Conservation (phyloP, 768 basidiomycete genomes). For the Cystofilobasidium bisporidii region DNA sequence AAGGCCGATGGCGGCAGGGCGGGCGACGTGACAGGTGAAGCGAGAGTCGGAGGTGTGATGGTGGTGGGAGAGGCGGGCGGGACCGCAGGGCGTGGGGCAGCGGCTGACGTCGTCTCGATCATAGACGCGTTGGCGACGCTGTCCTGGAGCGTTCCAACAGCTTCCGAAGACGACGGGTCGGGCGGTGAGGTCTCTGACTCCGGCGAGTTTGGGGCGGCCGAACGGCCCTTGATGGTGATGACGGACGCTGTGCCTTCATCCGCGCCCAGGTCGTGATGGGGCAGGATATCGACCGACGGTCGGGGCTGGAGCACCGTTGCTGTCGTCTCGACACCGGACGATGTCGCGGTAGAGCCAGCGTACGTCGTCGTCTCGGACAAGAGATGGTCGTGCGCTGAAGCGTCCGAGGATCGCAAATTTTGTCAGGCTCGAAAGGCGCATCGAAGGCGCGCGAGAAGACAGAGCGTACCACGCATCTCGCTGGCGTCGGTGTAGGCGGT, state of each 20-base stretch:
- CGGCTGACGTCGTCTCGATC: background rate
- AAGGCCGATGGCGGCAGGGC: conserved; percentile 19
- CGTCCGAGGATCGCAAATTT: background rate
- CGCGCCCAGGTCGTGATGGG: background rate
- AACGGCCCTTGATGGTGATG: conserved; percentile 24
- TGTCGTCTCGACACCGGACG: background rate
- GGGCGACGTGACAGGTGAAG: conserved; percentile 5
- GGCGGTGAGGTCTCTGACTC: background rate
- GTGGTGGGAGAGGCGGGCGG: background rate
- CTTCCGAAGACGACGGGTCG: background rate
- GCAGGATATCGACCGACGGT: conserved; percentile 1
- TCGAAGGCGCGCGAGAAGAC: no score
- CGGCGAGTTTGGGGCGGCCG: background rate
- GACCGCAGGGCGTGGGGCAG: background rate
- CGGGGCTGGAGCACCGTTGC: conserved; percentile 19
- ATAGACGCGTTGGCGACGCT: background rate
- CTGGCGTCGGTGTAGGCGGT: conserved; percentile 35
- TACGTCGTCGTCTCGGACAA: conserved; percentile 17
- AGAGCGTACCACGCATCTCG: conserved; percentile 35
- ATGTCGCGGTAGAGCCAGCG: conserved; percentile 7
- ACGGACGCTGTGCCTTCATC: background rate
- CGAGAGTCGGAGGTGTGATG: background rate
- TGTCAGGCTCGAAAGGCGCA: no score
- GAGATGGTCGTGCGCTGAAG: conserved; percentile 24
- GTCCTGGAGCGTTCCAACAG: background rate